A percentile compares a stretch with the other conserved stretches of the same genome.
phyloP scores from a whole-genome alignment of 106 monocot genomes.

The Dendrobium officinale region DNA sequence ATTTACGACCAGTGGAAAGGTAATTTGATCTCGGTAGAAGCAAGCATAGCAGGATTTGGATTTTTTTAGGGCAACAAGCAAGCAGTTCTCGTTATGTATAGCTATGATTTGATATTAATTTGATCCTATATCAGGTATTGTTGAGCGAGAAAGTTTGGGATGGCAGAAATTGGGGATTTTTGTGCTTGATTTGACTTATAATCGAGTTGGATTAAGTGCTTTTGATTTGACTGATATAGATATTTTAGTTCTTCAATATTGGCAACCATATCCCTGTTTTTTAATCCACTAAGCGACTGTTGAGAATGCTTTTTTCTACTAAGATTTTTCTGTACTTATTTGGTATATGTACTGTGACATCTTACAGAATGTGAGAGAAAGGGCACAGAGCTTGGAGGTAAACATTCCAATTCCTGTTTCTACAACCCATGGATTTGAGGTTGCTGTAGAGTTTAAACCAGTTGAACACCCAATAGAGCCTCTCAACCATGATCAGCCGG shows the following conservation, averaged over 20 bases:
- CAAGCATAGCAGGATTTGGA: background rate
- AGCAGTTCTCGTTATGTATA: background rate
- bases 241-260: no score
- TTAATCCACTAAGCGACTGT: no score
- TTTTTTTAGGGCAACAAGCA: background rate
- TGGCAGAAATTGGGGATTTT: background rate
- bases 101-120: background rate
- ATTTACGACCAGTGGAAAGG: no score
- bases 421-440: slow-evolving; percentile 25
- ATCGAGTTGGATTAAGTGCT: background rate
- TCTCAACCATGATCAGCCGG: slow-evolving; percentile 42
- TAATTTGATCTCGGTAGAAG: background rate
- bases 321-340: background rate
- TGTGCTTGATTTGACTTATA: background rate
- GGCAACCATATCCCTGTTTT: no score
- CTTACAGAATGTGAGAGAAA: slow-evolving; percentile 23
- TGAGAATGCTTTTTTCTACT: no score
- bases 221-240: background rate
- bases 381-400: slow-evolving; percentile 18
- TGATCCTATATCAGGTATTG: background rate
- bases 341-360: background rate
- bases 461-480: slow-evolving; percentile 59
- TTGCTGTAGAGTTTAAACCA: slow-evolving; percentile 43
- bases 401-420: slow-evolving; percentile 3
- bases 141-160: background rate